phyloP scores from a whole-genome alignment of 2,329 filamentous ascomycete genomes.

The Cadophora luteo-olivacea region DNA sequence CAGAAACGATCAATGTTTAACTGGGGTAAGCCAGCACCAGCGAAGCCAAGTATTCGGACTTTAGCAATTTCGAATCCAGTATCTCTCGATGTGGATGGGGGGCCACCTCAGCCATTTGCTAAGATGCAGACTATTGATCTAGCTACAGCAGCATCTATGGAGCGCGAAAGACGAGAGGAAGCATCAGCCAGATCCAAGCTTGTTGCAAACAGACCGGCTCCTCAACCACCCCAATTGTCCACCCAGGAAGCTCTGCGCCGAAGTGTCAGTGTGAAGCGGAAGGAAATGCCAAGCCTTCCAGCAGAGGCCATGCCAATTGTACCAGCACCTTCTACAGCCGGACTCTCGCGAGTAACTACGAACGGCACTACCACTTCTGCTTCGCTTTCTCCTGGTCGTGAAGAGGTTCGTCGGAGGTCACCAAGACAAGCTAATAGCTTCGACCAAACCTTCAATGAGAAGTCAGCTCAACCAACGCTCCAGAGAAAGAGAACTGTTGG shows the following conservation, averaged over 20 bases:
- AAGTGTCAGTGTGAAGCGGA: conserved; percentile 36
- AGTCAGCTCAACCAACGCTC: conserved; percentile 24
- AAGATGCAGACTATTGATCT: conserved; percentile 45
- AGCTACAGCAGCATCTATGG: conserved; percentile 41
- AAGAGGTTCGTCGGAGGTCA: conserved; percentile 44
- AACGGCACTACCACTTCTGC: conserved; percentile 43
- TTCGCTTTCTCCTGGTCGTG: conserved; percentile 42
- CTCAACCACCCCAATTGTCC: conserved; percentile 33
- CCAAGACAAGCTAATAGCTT: conserved; percentile 38
- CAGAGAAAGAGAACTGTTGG: conserved; percentile 38
- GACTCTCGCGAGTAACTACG: conserved; percentile 25
- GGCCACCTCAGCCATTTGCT: conserved; percentile 34
- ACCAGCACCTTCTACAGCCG: conserved; percentile 27
- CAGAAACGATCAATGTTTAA: conserved; percentile 40
- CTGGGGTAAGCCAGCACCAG: conserved; percentile 33
- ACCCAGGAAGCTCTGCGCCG: conserved; percentile 34
- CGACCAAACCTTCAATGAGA: conserved; percentile 20
- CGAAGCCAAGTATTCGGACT: conserved; percentile 37
- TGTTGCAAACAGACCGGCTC: conserved; percentile 35
- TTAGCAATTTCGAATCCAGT: conserved; percentile 44
- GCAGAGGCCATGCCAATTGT: conserved; percentile 32
- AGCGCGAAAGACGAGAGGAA: conserved; percentile 41
- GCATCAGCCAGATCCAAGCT: conserved; percentile 36
- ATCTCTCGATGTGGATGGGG: conserved; percentile 20
- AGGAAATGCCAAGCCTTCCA: conserved; percentile 26